Percentiles rank a stretch among this genome's conserved stretches.
Conservation (phyloP, 2,329 filamentous ascomycete species). For the Metarhizium guizhouense region DNA sequence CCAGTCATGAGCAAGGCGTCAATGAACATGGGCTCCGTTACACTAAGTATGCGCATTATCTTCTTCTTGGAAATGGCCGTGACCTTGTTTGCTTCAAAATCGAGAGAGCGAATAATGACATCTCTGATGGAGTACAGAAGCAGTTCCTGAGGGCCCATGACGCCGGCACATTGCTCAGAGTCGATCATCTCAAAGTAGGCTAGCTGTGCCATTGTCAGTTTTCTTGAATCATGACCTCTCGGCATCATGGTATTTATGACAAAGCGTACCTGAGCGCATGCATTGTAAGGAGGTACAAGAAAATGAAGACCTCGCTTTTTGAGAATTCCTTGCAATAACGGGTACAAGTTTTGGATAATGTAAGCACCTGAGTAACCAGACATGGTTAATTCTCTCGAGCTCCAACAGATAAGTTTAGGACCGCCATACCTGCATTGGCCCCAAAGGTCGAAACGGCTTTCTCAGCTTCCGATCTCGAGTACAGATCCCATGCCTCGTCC, state of each 20-base stretch:
- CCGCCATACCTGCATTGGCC: conserved; percentile 53
- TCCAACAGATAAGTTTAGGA: background rate
- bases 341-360: conserved; percentile 62
- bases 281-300: conserved; percentile 78
- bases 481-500: conserved; percentile 76
- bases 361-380: conserved; percentile 52
- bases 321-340: conserved; percentile 67
- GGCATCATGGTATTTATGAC: background rate
- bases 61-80: conserved; percentile 54
- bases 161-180: conserved; percentile 59
- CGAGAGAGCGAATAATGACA: conserved; percentile 56
- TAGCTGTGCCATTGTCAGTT: conserved; percentile 33
- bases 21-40: conserved; percentile 64
- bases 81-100: conserved; percentile 62
- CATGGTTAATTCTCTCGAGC: background rate
- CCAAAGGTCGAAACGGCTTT: conserved; percentile 83
- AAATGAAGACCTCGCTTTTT: conserved; percentile 62
- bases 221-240: background rate
- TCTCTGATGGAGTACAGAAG: conserved; percentile 79
- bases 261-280: conserved; percentile 65
- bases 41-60: conserved; percentile 59
- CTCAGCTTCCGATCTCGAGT: conserved; percentile 70
- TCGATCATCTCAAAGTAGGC: conserved; percentile 66
- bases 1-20: conserved; percentile 79
- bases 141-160: conserved; percentile 78